phyloP scores from a whole-genome alignment of 2,329 filamentous ascomycete species.

The Colletotrichum magnum region DNA sequence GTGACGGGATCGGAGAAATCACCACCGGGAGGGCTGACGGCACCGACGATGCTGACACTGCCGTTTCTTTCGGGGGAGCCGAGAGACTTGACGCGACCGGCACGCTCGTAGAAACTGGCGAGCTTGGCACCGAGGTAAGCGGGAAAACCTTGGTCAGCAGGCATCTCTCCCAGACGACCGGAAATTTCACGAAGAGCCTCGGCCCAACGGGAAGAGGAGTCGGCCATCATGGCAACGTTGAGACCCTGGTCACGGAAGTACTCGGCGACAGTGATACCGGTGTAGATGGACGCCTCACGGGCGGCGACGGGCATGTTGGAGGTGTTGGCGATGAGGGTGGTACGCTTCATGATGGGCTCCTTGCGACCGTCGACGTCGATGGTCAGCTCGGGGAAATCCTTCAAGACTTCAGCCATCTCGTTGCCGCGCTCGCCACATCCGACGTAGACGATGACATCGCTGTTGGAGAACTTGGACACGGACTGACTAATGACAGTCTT shows the following conservation, averaged over 20 bases:
- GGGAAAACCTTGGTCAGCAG: constrained; percentile 99
- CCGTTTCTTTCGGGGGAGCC: constrained; percentile 91
- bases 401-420: constrained; percentile 99
- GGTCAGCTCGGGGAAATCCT: constrained; percentile 98
- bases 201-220: constrained; percentile 97
- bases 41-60: constrained; percentile 97
- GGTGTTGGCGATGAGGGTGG: constrained; percentile 97
- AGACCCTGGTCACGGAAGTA: constrained; percentile 99
- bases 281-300: constrained; percentile 98
- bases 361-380: constrained; percentile 95
- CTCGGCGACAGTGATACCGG: constrained; percentile 92
- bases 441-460: constrained; percentile 98
- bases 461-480: constrained; percentile 99
- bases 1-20: constrained; percentile 99
- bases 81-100: constrained; percentile 86
- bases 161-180: constrained; percentile 99
- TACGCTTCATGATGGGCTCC: constrained; percentile 99
- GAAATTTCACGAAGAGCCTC: constrained; percentile 99
- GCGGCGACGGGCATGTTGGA: constrained; percentile 99
- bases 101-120: constrained; percentile 99
- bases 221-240: constrained; percentile 99
- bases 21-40: constrained; percentile 96
- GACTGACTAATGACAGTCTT: constrained; percentile 99
- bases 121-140: constrained; percentile 97
- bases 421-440: constrained; percentile 94